These are phyloP conservation scores for Barnettozyma hawaiiensis DNA, from an alignment of 1,139 yeast genomes.

Conservation along the genomic window DNA sequence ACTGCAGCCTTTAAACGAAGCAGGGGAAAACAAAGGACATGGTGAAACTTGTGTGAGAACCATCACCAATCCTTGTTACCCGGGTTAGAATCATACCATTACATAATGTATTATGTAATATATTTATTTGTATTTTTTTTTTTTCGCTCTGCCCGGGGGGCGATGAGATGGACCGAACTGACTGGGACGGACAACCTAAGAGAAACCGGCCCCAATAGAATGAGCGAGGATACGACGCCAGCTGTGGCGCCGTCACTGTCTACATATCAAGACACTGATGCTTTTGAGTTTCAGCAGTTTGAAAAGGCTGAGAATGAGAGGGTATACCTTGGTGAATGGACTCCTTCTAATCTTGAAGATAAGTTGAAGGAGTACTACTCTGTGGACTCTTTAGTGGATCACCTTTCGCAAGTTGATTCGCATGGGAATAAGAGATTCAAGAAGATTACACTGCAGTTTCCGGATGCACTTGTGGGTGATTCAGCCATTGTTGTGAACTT, in stretches of 20 bases:
- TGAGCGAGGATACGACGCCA: slow-evolving; percentile 5
- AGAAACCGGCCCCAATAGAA: background rate
- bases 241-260: slow-evolving; percentile 53
- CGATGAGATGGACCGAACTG: background rate
- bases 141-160: background rate
- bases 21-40: too few relatives aligned
- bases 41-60: too few relatives aligned
- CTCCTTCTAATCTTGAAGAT: slow-evolving; percentile 28
- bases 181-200: background rate
- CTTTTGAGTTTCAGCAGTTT: slow-evolving; percentile 41
- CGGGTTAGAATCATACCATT: background rate
- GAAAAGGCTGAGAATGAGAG: slow-evolving; percentile 30
- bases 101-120: background rate
- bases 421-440: slow-evolving; percentile 31
- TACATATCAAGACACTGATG: slow-evolving; percentile 50
- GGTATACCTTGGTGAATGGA: slow-evolving; percentile 31
- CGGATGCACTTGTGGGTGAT: slow-evolving; percentile 74
- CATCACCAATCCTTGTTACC: too few relatives aligned
- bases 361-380: slow-evolving; percentile 46
- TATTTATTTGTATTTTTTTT: background rate
- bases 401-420: slow-evolving; percentile 31
- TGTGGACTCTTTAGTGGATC: slow-evolving; percentile 39
- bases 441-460: slow-evolving; percentile 80
- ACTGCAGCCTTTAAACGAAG: too few relatives aligned
- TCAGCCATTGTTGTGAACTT: slow-evolving; percentile 62